Conservation (phyloP, 106 monocot species). For the Dendrobium huoshanense region DNA sequence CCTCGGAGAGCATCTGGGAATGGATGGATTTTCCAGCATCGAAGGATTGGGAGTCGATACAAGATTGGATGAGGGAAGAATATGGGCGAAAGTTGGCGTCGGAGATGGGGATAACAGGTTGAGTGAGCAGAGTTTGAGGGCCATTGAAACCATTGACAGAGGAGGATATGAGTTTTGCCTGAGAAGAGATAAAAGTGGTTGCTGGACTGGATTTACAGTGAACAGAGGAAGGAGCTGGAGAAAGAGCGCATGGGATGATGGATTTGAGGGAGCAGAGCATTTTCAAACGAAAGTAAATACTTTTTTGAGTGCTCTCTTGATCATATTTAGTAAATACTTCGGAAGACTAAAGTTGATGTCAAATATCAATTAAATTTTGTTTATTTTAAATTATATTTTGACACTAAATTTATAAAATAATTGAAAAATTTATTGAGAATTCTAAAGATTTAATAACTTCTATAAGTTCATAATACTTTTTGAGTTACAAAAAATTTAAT, state of each 20-base stretch:
- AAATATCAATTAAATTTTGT: too few species aligned
- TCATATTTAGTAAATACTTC: too few species aligned
- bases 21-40: conserved; percentile 18
- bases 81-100: neutral
- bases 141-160: neutral
- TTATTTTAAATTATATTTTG: too few species aligned
- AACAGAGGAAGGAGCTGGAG: neutral
- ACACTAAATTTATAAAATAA: too few species aligned
- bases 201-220: neutral
- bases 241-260: neutral
- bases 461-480: too few species aligned
- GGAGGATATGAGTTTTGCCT: neutral
- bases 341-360: too few species aligned
- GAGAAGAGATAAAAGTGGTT: neutral
- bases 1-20: conserved; percentile 11
- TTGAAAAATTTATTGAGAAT: too few species aligned
- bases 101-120: neutral
- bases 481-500: too few species aligned
- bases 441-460: too few species aligned
- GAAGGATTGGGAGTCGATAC: conserved; percentile 26
- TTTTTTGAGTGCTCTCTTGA: too few species aligned
- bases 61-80: conserved; percentile 25
- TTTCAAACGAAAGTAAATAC: conserved; percentile 1
- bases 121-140: neutral
- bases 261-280: neutral